Evolutionary conservation across 257 asterid genomes (phyloP).

Genomic region (Petrea volubilis): DNA sequence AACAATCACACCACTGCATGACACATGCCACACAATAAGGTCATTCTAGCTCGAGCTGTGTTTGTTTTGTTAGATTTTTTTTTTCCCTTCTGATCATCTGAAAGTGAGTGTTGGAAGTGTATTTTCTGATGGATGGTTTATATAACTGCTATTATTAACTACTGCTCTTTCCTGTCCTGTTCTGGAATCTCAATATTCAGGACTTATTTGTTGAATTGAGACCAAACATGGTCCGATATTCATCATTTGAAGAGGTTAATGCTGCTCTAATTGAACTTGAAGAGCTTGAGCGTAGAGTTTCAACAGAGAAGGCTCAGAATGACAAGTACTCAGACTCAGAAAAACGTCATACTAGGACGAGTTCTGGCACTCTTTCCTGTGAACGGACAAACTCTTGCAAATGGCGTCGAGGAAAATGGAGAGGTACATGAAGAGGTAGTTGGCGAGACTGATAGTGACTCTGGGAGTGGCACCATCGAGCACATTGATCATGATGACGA

Average conservation of each 20-base stretch:
- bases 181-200: slow-evolving; percentile 45
- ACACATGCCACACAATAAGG: too few relatives aligned
- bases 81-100: background rate
- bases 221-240: slow-evolving; percentile 88
- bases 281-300: slow-evolving; percentile 73
- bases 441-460: slow-evolving; percentile 78
- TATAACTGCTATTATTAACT: slow-evolving; percentile 9
- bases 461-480: slow-evolving; percentile 84
- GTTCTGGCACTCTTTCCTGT: slow-evolving; percentile 50
- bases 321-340: slow-evolving; percentile 62
- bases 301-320: slow-evolving; percentile 63
- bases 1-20: too few relatives aligned
- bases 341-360: slow-evolving; percentile 47
- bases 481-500: slow-evolving; percentile 63
- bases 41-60: slow-evolving; percentile 1
- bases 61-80: background rate
- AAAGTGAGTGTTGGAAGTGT: background rate
- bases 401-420: slow-evolving; percentile 73
- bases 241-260: slow-evolving; percentile 78
- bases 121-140: background rate
- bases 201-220: slow-evolving; percentile 91
- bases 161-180: slow-evolving; percentile 3
- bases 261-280: slow-evolving; percentile 81
- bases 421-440: slow-evolving; percentile 61
- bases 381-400: slow-evolving; percentile 57